Base-by-base conservation (phyloP, 2,329 filamentous ascomycete genomes). In the Graphiopsis chlorocephala region DNA sequence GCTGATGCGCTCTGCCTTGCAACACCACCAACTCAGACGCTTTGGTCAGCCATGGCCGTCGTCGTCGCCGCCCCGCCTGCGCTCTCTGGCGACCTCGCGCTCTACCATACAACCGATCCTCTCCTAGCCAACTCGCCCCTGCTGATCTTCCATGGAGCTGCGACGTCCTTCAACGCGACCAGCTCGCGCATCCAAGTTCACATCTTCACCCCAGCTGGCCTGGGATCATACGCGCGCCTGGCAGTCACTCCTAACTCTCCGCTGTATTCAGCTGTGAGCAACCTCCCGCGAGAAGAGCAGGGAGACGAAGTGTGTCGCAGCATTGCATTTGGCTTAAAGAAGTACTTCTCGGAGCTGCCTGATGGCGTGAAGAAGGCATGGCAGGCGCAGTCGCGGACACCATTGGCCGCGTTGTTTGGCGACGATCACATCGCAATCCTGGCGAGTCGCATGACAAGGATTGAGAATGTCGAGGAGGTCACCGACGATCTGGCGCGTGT, bases 111-210 rank as follows among this genome's bases (percentile, higher is more conserved):
- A 72, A 90, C 88, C 76, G 95, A 99, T 79, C 88, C 92, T 67
- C 82, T 93, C 69, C 88, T 96, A 64, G 89, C 89, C 78, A 86
- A 93, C 80, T 84, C 93, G 68, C 88, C 93, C 60, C 84, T 98
- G 71, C 84, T 98, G 71, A 85, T 97, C 77, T 97, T 98, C 83
- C 92, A 97, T 78, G 94, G 94, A 15, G 87, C 93, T 17, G 73
- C 75, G 5, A 69, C 75, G 28, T 94, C 94, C 55, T 93, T 93
- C 31, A 96, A 92, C 50, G 89, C 91, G 73, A 96, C 96, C 79
- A 94, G 90, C 79, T 97, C 94, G 68, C 90, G 95, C 78, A 93
- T 98, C 71, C 94, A 98, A 81, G 86, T 95, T 69, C 95, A 98
- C 78, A 86, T 99, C 78, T 92, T 96, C 80, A 91, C 91, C 67